Conservation (phyloP, 2,329 filamentous ascomycete species). For the Venturia pyrina region DNA sequence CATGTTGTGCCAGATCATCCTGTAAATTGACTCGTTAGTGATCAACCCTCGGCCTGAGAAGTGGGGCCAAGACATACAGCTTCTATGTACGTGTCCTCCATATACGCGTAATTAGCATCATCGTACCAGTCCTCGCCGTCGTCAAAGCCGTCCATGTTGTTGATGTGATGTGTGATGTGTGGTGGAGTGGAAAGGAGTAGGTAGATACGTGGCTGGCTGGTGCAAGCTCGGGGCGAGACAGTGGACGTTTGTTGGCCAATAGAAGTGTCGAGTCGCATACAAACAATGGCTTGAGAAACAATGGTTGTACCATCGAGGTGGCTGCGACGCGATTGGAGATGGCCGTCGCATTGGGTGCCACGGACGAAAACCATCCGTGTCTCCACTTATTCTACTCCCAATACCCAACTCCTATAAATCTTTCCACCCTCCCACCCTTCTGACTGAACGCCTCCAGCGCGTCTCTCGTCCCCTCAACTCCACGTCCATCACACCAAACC, state of each 20-base stretch:
- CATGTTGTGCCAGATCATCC: constrained; percentile 41
- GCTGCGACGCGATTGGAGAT: too few relatives aligned
- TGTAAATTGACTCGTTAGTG: constrained; percentile 17
- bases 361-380: too few relatives aligned
- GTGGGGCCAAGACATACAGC: neutral
- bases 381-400: too few relatives aligned
- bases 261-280: neutral
- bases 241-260: neutral
- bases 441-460: too few relatives aligned
- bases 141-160: constrained; percentile 1
- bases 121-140: constrained; percentile 6
- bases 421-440: too few relatives aligned
- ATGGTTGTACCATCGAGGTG: neutral
- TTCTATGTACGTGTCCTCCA: constrained; percentile 12
- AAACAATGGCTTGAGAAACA: neutral
- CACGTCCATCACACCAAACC: too few relatives aligned
- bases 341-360: too few relatives aligned
- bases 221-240: neutral
- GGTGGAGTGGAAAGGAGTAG: neutral
- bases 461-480: too few relatives aligned
- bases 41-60: neutral
- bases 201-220: neutral
- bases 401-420: too few relatives aligned
- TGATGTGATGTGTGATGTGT: neutral
- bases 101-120: constrained; percentile 9